phyloP scores from a whole-genome alignment of 805 yeast genomes.

The Lipomyces yamanashiensis region DNA sequence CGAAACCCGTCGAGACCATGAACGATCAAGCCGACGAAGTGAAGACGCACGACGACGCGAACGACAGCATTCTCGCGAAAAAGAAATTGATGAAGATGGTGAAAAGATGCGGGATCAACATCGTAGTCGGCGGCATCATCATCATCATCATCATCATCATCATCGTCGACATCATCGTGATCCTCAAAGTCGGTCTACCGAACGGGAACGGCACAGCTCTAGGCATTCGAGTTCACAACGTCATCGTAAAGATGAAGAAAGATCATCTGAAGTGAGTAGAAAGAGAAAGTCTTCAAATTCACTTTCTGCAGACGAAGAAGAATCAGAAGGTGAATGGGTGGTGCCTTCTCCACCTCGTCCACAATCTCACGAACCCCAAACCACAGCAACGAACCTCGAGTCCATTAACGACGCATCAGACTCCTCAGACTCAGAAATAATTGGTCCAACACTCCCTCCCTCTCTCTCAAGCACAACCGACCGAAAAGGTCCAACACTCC shows the following conservation, averaged over 20 bases:
- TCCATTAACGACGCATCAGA: slow-evolving; percentile 5
- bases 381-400: neutral
- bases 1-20: too few species aligned
- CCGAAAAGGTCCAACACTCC: slow-evolving; percentile 26
- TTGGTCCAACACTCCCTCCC: slow-evolving; percentile 25
- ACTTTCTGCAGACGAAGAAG: neutral
- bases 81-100: neutral
- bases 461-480: neutral
- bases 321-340: slow-evolving; percentile 12
- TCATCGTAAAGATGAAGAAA: too few species aligned
- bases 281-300: neutral
- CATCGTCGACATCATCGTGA: neutral
- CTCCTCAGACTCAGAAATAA: slow-evolving; percentile 17
- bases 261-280: neutral
- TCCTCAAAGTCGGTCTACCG: neutral
- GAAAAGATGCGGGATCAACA: neutral
- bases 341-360: neutral
- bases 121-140: neutral
- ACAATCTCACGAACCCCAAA: neutral
- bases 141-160: neutral
- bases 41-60: neutral
- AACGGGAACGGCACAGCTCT: too few species aligned
- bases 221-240: too few species aligned
- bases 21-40: neutral
- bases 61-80: neutral